phyloP scores from a whole-genome alignment of 805 yeast species.

The Ogataea ramenticola region DNA sequence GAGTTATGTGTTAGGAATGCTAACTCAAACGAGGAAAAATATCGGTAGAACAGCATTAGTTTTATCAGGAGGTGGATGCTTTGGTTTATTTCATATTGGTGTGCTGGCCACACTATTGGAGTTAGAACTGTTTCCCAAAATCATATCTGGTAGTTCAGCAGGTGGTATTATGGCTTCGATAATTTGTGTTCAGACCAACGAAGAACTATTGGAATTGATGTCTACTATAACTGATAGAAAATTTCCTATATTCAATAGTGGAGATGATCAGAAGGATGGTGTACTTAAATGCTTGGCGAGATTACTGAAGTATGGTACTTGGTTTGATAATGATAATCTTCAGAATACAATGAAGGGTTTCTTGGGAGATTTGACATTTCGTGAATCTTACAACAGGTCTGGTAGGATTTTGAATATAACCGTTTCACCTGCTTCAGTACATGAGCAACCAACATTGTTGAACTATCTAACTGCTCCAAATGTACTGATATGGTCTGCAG shows the following conservation, averaged over 20 bases:
- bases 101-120: slow-evolving; percentile 76
- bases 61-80: slow-evolving; percentile 93
- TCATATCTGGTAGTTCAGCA: slow-evolving; percentile 90
- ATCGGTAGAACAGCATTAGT: slow-evolving; percentile 93
- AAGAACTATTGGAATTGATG: slow-evolving; percentile 56
- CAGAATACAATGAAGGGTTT: slow-evolving; percentile 67
- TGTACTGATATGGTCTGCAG: slow-evolving; percentile 81
- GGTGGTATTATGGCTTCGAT: slow-evolving; percentile 94
- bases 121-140: slow-evolving; percentile 69
- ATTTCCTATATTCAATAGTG: slow-evolving; percentile 41
- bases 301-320: slow-evolving; percentile 78
- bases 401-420: slow-evolving; percentile 91
- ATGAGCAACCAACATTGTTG: slow-evolving; percentile 83
- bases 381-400: slow-evolving; percentile 91
- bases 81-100: slow-evolving; percentile 90
- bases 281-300: slow-evolving; percentile 45
- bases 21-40: slow-evolving; percentile 82
- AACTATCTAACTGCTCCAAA: slow-evolving; percentile 77
- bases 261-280: slow-evolving; percentile 43
- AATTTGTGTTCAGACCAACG: slow-evolving; percentile 71
- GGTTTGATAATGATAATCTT: slow-evolving; percentile 73
- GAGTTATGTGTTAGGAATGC: slow-evolving; percentile 62
- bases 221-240: slow-evolving; percentile 52
- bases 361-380: slow-evolving; percentile 84
- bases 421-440: slow-evolving; percentile 84